A percentile compares a stretch with the other conserved stretches of the same genome.
phyloP scores from a whole-genome alignment of 257 asterid species.

The Ajuga chamaepitys region DNA sequence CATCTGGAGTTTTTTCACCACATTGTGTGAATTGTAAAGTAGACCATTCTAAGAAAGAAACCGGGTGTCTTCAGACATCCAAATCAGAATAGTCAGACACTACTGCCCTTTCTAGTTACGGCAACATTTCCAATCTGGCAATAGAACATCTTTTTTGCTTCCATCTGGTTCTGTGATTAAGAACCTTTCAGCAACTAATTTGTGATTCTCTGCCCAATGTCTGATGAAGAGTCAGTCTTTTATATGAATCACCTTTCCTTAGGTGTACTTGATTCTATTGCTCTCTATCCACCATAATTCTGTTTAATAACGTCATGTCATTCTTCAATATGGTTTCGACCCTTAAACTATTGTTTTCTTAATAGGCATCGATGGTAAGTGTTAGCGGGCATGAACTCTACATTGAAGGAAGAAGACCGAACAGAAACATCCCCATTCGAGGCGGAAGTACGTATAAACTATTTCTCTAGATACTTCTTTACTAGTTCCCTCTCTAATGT shows the following conservation, averaged over 20 bases:
- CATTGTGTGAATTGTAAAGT: neutral
- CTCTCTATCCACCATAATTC: neutral
- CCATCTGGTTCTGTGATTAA: neutral
- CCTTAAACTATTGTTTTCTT: conserved; percentile 13
- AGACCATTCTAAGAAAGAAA: neutral
- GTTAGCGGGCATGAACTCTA: conserved; percentile 71
- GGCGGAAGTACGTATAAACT: conserved; percentile 67
- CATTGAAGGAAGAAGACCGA: conserved; percentile 94
- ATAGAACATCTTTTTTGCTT: neutral
- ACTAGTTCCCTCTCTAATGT: neutral
- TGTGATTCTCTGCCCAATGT: neutral
- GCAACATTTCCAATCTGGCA: neutral
- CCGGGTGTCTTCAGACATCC: neutral
- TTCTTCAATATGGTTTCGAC: neutral
- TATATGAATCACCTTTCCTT: neutral
- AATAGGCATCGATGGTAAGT: conserved; percentile 78
- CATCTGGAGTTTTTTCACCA: too few species aligned
- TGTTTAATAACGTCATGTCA: neutral
- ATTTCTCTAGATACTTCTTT: neutral
- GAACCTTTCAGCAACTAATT: neutral
- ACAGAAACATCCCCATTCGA: conserved; percentile 52
- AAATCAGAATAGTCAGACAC: neutral
- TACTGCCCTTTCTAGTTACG: neutral
- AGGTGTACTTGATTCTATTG: neutral
- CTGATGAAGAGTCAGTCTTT: neutral